phyloP scores from a whole-genome alignment of 352 stramenopile genomes.

The Blastocystis sp. region DNA sequence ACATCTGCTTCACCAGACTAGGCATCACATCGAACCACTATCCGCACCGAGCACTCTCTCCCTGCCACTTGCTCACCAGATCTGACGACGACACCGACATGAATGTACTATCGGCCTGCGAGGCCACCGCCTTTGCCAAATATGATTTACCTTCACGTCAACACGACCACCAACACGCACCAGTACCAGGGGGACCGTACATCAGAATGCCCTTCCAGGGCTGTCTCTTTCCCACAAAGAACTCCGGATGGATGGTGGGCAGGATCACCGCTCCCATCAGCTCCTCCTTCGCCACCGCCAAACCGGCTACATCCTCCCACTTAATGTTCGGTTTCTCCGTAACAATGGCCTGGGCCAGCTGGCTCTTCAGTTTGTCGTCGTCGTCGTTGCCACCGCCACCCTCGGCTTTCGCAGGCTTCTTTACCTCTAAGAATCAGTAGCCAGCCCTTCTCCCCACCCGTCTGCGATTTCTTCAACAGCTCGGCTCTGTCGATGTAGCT shows the following conservation, averaged over 20 bases:
- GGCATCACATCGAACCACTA: constrained; percentile 75
- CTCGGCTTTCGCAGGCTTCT: constrained; percentile 71
- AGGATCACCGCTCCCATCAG: constrained; percentile 98
- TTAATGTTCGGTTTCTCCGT: constrained; percentile 74
- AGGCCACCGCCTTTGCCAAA: constrained; percentile 93
- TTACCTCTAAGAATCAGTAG: constrained; percentile 49
- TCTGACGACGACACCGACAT: constrained; percentile 95
- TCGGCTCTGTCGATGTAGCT: constrained; percentile 84
- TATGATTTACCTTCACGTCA: constrained; percentile 83
- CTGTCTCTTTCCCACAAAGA: constrained; percentile 86
- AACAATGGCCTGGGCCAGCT: constrained; percentile 83
- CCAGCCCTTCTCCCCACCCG: constrained; percentile 73
- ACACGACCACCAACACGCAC: too few species aligned
- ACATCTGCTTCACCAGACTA: constrained; percentile 93
- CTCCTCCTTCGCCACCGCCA: constrained; percentile 91
- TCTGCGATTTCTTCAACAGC: constrained; percentile 80
- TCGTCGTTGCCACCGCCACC: constrained; percentile 89
- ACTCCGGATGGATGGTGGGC: constrained; percentile 88
- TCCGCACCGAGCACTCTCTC: constrained; percentile 81
- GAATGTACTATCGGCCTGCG: constrained; percentile 94
- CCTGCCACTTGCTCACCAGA: constrained; percentile 95
- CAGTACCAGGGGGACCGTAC: constrained; percentile 86
- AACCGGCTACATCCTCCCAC: constrained; percentile 92
- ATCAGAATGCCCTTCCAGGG: constrained; percentile 86
- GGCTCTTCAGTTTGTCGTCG: constrained; percentile 87